Evolutionary conservation across 2,329 filamentous ascomycete genomes (phyloP).

Genomic region (Botrytis fabae): DNA sequence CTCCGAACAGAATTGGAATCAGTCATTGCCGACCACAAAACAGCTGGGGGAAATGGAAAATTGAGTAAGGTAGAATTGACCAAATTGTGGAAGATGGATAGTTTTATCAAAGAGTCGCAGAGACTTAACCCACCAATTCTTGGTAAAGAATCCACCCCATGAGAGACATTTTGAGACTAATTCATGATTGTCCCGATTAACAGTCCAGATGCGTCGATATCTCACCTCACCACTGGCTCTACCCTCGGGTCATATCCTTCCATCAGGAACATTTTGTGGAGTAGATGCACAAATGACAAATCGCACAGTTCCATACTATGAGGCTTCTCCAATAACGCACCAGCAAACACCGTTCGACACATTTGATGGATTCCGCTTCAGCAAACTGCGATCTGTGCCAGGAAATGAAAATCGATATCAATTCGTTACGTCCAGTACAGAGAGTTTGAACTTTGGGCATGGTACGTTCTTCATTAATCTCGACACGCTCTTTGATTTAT

Average conservation of each 20-base stretch:
- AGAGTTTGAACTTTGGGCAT: slow-evolving; percentile 45
- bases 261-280: slow-evolving; percentile 29
- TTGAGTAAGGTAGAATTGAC: slow-evolving; percentile 13
- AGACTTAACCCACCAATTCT: slow-evolving; percentile 14
- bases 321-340: slow-evolving; percentile 17
- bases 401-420: slow-evolving; percentile 39
- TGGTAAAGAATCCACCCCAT: slow-evolving; percentile 24
- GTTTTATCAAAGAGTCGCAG: slow-evolving; percentile 22
- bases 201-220: slow-evolving; percentile 23
- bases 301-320: slow-evolving; percentile 20
- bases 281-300: slow-evolving; percentile 14
- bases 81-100: slow-evolving; percentile 21
- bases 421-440: slow-evolving; percentile 42
- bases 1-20: slow-evolving; percentile 12
- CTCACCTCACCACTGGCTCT: slow-evolving; percentile 34
- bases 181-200: not conserved
- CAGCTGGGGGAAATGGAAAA: slow-evolving; percentile 31
- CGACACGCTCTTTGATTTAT: not conserved
- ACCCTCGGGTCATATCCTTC: slow-evolving; percentile 40
- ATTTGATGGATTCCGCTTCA: slow-evolving; percentile 37
- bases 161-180: not conserved
- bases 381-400: slow-evolving; percentile 29
- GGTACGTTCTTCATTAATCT: slow-evolving; percentile 31
- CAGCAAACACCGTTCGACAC: slow-evolving; percentile 14
- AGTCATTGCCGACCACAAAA: slow-evolving; percentile 1